Base-by-base conservation (phyloP, 1,284 basidiomycete genomes). In the Boletellus dicymbophilus region DNA sequence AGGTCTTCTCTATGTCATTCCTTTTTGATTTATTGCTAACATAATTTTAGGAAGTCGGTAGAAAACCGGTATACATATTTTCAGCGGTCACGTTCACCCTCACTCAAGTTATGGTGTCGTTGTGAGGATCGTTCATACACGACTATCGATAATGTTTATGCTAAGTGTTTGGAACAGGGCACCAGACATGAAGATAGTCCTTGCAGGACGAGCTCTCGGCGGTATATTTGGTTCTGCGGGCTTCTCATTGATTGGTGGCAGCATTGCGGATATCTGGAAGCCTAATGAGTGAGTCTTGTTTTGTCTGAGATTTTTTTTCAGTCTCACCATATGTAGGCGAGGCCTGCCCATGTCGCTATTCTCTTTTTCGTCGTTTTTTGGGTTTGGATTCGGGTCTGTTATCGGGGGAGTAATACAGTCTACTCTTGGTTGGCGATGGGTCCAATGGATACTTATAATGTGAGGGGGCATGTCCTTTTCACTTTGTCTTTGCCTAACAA, bases 341-440 rank as follows among this genome's bases (percentile, higher is more conserved):
- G 77, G 84, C 1, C 44, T 81, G 1, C 83, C 84, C 1, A 85
- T 85, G 81, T 64, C 76, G 3, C 46, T 79, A 1, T 82, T 80
- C 55, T 68, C 78, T 4, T 63, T 81, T 15, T 57, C 68, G 16
- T 74, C 74, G 0, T 57, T 84, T 45, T 73, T 72, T 37, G 68
- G 72, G 0, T 74, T 77, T 0, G 82, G 81, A 0, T 51, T 85
- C 2, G 85, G 82, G 10, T 76, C 81, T 0, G 69, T 79, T 6
- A 71, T 75, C 20, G 74, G 78, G 15, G 79, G 78, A 1, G 83
- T 78, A 71, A 80, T 84, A 25, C 78, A 82, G 57, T 72, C 77
- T 25, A 73, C 68, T 18, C 64, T 85, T 18, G 70, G 73, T 37
- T 88, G 85, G 85, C 69, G 85, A 23, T 86, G 84, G 83, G 81